Evolutionary conservation across 768 basidiomycete species (phyloP).

Genomic region (Mycena crocata): DNA sequence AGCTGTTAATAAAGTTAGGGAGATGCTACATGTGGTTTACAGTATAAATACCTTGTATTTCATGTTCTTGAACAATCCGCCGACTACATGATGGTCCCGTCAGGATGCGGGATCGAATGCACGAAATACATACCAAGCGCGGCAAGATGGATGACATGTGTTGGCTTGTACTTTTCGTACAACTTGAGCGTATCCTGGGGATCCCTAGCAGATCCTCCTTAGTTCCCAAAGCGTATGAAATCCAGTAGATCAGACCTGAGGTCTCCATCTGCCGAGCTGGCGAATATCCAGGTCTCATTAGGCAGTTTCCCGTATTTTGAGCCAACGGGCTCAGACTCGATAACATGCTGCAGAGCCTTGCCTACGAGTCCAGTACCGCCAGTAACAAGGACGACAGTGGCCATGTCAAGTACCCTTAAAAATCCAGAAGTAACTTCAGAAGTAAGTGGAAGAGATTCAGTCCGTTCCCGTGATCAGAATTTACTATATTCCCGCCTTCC

Average conservation of each 20-base stretch:
- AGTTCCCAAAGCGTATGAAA: neutral
- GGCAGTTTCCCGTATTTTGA: constrained; percentile 68
- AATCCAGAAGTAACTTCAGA: neutral
- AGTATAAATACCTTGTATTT: constrained; percentile 77
- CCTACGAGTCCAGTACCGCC: constrained; percentile 79
- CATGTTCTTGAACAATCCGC: constrained; percentile 97
- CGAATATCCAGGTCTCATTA: constrained; percentile 80
- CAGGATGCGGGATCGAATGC: neutral
- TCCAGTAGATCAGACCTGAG: constrained; percentile 58
- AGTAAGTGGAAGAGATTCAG: neutral
- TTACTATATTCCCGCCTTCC: neutral
- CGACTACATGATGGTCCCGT: constrained; percentile 63
- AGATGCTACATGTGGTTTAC: neutral
- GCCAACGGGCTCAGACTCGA: constrained; percentile 71
- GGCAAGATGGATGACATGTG: constrained; percentile 94
- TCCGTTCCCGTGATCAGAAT: neutral
- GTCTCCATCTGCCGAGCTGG: constrained; percentile 72
- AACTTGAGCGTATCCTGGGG: constrained; percentile 69
- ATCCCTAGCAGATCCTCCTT: constrained; percentile 16
- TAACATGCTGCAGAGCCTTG: constrained; percentile 66
- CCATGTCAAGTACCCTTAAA: constrained; percentile 18
- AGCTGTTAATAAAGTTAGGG: constrained; percentile 55
- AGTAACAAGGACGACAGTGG: constrained; percentile 67
- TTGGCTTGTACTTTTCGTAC: constrained; percentile 93
- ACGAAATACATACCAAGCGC: constrained; percentile 19